phyloP scores from a whole-genome alignment of 1,284 basidiomycete genomes.

The Trametes pubescens region DNA sequence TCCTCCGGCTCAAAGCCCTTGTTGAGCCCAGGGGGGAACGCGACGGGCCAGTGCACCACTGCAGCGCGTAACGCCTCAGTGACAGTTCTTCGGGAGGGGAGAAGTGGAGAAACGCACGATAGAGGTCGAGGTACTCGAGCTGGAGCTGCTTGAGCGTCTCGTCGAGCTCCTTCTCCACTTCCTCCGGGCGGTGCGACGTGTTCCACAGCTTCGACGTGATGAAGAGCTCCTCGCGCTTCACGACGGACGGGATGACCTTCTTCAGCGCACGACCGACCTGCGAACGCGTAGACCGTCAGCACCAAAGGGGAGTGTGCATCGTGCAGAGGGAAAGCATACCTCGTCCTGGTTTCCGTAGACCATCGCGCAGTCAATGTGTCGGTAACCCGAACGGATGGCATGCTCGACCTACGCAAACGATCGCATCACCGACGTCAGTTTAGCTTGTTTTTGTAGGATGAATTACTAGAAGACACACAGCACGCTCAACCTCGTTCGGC shows the following conservation, averaged over 20 bases:
- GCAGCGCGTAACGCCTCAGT: slow-evolving; percentile 8
- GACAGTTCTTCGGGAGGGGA: not conserved
- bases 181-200: slow-evolving; percentile 64
- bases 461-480: slow-evolving; percentile 50
- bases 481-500: slow-evolving; percentile 80
- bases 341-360: slow-evolving; percentile 81
- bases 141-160: slow-evolving; percentile 78
- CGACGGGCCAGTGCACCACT: slow-evolving; percentile 92
- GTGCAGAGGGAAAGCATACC: slow-evolving; percentile 44
- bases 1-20: slow-evolving; percentile 65
- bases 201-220: slow-evolving; percentile 90
- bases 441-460: not conserved
- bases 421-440: not conserved
- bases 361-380: slow-evolving; percentile 83
- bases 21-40: slow-evolving; percentile 64
- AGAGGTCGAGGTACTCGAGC: slow-evolving; percentile 82
- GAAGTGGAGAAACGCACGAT: slow-evolving; percentile 44
- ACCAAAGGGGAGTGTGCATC: not conserved
- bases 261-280: slow-evolving; percentile 71
- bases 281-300: not conserved
- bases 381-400: slow-evolving; percentile 78
- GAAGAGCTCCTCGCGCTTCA: slow-evolving; percentile 84
- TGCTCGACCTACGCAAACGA: slow-evolving; percentile 63
- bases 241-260: slow-evolving; percentile 81
- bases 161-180: slow-evolving; percentile 79